Evolutionary conservation across 2,329 filamentous ascomycete species (phyloP), one percentile per base, ranked within the genome.

Genomic region (Claviceps africana): DNA sequence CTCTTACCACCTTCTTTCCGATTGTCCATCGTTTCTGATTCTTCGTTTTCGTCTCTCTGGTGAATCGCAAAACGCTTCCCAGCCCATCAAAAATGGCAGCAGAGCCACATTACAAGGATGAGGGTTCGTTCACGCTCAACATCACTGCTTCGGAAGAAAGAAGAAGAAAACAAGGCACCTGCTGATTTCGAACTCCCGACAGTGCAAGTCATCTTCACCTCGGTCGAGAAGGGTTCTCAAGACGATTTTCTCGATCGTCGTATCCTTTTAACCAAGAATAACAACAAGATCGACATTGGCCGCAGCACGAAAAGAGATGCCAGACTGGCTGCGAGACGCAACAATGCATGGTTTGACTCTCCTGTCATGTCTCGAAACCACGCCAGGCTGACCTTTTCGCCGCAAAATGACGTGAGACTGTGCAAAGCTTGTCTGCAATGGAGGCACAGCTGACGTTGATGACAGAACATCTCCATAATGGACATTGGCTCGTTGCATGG

Each of bases 341-440:
- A 76, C 57, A 88, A 88, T 64, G 79, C 73, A 17, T 86, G 74
- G 73, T 84, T 87, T 54, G 78, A 86, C 57, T 84, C 79, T 53
- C 79, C 83, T 0, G 83, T 88, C 37, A 83, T 88, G 72, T 87
- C 83, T 25, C 74, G 85, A 45, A 64, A 78, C 11, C 85, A 88
- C 65, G 85, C 84, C 17, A 66, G 76, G 44, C 60, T 83, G 4
- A 57, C 61, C 17, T 69, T 75, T 4, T 67, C 76, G 48, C 58
- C 70, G 10, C 62, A 71, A 2, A 59, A 63, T 7, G 69, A 73
- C 63, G 78, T 78, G 65, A 11, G 35, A 22, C 4, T 31, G n/a
- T 9, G 19, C 17, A 37, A 35, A 31, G 11, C n/a, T 40, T 28
- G 30, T 25, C 22, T 46, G 22, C n/a, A n/a, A 28, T 21, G 5